phyloP scores from a whole-genome alignment of 164 flowering plant species.

The Annona squamosa region DNA sequence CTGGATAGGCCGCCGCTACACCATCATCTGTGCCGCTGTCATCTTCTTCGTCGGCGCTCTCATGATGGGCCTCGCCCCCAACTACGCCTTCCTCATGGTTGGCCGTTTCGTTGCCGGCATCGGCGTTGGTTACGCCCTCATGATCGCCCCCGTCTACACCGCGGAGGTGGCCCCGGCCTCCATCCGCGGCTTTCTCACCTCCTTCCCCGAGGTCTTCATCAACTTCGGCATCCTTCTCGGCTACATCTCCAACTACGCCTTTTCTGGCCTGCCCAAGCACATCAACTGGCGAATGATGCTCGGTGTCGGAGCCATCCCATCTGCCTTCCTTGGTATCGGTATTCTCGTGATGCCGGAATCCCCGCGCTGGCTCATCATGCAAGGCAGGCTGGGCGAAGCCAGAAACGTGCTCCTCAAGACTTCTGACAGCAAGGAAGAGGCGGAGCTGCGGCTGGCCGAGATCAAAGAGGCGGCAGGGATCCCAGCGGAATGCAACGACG shows the following conservation, averaged over 20 bases:
- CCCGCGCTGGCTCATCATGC: constrained; percentile 36
- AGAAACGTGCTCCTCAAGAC: constrained; percentile 22
- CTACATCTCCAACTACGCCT: constrained; percentile 9
- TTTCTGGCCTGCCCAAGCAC: constrained; percentile 6
- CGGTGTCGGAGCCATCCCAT: constrained; percentile 10
- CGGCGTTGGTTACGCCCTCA: constrained; percentile 13
- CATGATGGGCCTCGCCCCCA: constrained; percentile 13
- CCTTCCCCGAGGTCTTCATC: constrained; percentile 18
- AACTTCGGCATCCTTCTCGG: constrained; percentile 11
- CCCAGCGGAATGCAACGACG: constrained; percentile 18
- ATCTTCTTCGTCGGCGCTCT: constrained; percentile 12
- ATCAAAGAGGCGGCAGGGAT: constrained; percentile 30
- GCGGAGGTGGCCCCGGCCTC: constrained; percentile 15
- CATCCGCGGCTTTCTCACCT: constrained; percentile 14
- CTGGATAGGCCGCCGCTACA: constrained; percentile 12
- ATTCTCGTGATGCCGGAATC: constrained; percentile 36
- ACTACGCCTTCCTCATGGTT: constrained; percentile 16
- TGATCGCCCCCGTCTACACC: constrained; percentile 15
- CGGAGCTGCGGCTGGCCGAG: constrained; percentile 18
- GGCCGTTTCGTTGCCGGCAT: constrained; percentile 14
- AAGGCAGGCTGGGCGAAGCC: constrained; percentile 33
- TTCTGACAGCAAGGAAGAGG: constrained; percentile 21
- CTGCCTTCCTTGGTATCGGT: constrained; percentile 5
- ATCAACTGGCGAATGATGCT: constrained; percentile 14
- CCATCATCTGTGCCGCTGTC: constrained; percentile 9